A percentile compares a stretch with the other conserved stretches of the same genome.
phyloP scores from a whole-genome alignment of 495 filamentous ascomycete species.

The Neurospora sp. region DNA sequence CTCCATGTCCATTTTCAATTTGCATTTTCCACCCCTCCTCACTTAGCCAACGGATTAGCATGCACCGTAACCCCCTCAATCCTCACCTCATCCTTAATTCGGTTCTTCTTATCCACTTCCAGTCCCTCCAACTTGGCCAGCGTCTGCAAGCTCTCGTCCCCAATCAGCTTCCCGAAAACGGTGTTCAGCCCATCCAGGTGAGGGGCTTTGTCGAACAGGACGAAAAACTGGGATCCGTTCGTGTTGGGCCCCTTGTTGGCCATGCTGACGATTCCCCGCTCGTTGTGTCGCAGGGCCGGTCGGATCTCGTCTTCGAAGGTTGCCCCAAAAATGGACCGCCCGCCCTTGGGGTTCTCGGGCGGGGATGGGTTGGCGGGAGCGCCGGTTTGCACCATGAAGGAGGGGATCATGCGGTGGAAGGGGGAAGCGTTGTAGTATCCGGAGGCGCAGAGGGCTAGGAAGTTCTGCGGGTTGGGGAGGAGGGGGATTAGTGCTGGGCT shows the following conservation, averaged over 20 bases:
- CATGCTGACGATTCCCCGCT: conserved; percentile 82
- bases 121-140: conserved; percentile 69
- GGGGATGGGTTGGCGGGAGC: conserved; percentile 54
- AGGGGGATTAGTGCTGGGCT: background rate
- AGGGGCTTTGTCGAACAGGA: conserved; percentile 72
- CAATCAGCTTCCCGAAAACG: conserved; percentile 75
- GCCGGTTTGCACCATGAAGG: conserved; percentile 90
- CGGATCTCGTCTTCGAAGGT: conserved; percentile 90
- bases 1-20: background rate
- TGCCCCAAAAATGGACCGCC: conserved; percentile 73
- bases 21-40: conserved; percentile 14
- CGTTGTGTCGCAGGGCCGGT: conserved; percentile 73
- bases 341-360: conserved; percentile 59
- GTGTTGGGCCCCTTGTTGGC: conserved; percentile 80
- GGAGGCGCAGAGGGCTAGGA: conserved; percentile 88
- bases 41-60: conserved; percentile 82
- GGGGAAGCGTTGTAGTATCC: conserved; percentile 76
- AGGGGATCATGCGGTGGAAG: conserved; percentile 84
- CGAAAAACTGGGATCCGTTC: conserved; percentile 94
- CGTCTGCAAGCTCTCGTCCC: conserved; percentile 51
- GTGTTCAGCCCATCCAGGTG: conserved; percentile 94
- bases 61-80: conserved; percentile 79
- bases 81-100: conserved; percentile 58
- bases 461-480: conserved; percentile 58
- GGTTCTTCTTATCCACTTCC: conserved; percentile 82